Conservation (phyloP, 306 rosid species). For the Lagenaria siceraria region DNA sequence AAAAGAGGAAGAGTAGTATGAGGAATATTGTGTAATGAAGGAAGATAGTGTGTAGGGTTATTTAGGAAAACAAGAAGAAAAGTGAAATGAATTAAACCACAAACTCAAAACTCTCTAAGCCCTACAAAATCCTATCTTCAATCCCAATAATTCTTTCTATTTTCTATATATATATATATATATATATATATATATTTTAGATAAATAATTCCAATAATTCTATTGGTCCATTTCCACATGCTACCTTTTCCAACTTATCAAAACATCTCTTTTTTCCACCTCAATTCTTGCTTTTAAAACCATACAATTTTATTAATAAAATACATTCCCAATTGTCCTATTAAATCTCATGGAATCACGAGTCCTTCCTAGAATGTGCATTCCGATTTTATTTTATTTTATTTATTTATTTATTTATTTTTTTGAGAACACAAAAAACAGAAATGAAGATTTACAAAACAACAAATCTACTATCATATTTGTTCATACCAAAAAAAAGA, state of each 20-base stretch:
- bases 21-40: neutral
- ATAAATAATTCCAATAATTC: neutral
- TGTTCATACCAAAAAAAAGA: too few relatives aligned
- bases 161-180: too few relatives aligned
- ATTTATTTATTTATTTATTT: too few relatives aligned
- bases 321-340: neutral
- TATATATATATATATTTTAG: too few relatives aligned
- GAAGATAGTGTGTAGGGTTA: neutral
- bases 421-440: neutral
- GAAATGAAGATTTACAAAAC: neutral
- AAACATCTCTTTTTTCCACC: neutral
- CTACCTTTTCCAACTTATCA: neutral
- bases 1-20: neutral
- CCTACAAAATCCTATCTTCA: neutral
- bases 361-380: neutral
- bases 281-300: too few relatives aligned
- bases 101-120: neutral
- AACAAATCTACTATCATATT: too few relatives aligned
- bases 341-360: neutral
- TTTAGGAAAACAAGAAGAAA: neutral
- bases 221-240: neutral
- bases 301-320: too few relatives aligned
- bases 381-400: too few relatives aligned
- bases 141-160: too few relatives aligned
- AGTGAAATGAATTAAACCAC: too few relatives aligned